Evolutionary conservation across 805 yeast species (phyloP).

Genomic region (Blastobotrys muscicola): DNA sequence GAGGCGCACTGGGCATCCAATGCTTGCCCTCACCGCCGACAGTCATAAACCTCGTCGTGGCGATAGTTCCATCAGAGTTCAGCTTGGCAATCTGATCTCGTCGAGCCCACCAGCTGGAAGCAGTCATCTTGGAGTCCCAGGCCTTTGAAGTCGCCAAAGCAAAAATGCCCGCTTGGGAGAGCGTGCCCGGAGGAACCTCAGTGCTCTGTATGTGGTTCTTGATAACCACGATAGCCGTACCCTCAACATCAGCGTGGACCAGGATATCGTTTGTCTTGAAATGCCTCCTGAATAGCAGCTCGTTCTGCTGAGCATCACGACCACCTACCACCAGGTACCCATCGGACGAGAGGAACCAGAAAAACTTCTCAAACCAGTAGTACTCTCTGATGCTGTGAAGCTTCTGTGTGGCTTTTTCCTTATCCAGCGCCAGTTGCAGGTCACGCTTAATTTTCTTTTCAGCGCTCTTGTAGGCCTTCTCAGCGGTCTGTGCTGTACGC

Average conservation of each 20-base stretch:
- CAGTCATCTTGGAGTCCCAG: conserved; percentile 78
- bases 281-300: conserved; percentile 69
- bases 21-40: conserved; percentile 43
- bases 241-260: conserved; percentile 66
- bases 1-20: conserved; percentile 60
- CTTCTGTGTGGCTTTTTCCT: conserved; percentile 39
- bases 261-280: conserved; percentile 63
- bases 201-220: conserved; percentile 64
- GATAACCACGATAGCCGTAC: conserved; percentile 66
- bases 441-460: conserved; percentile 69
- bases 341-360: conserved; percentile 90
- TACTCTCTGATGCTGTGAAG: conserved; percentile 59
- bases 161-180: conserved; percentile 82
- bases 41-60: conserved; percentile 55
- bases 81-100: conserved; percentile 62
- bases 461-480: conserved; percentile 72
- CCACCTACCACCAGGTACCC: conserved; percentile 84
- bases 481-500: conserved; percentile 70
- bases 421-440: conserved; percentile 48
- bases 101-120: conserved; percentile 79
- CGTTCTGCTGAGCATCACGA: conserved; percentile 69
- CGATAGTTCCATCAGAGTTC: conserved; percentile 35
- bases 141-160: conserved; percentile 69
- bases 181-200: conserved; percentile 69
- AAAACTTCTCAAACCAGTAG: conserved; percentile 88